Evolutionary conservation across 1,284 basidiomycete genomes (phyloP).

Genomic region (Ceratobasidium sp.): DNA sequence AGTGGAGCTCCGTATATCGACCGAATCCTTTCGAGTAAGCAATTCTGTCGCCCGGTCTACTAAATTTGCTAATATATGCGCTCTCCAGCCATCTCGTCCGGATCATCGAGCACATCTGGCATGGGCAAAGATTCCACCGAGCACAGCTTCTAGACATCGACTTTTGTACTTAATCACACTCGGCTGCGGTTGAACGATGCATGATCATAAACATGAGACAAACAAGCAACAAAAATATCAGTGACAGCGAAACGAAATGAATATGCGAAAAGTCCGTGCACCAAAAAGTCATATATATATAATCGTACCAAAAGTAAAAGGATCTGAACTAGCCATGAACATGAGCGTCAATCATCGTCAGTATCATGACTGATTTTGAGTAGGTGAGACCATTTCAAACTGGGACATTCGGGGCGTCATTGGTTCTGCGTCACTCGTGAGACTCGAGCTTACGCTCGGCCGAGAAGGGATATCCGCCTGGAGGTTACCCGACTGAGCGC

Average conservation of each 20-base stretch:
- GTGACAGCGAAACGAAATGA: conserved; percentile 14
- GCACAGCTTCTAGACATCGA: conserved; percentile 64
- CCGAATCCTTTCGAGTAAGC: conserved; percentile 67
- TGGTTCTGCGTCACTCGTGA: conserved; percentile 33
- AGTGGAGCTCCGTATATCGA: conserved; percentile 89
- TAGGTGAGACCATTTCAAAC: conserved; percentile 40
- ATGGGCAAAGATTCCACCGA: conserved; percentile 87
- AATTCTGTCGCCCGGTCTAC: conserved; percentile 41
- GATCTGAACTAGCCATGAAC: background rate
- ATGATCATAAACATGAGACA: conserved; percentile 30
- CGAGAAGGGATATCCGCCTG: conserved; percentile 23
- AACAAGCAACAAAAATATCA: conserved; percentile 9
- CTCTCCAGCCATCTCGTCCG: conserved; percentile 66
- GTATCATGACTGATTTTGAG: conserved; percentile 15
- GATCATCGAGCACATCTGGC: conserved; percentile 81
- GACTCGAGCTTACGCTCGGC: conserved; percentile 30
- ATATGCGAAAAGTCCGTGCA: conserved; percentile 22
- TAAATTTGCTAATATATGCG: conserved; percentile 41
- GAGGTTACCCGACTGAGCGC: background rate
- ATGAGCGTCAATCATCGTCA: background rate
- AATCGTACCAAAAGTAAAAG: conserved; percentile 15
- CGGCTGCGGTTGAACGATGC: conserved; percentile 3
- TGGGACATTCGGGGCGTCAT: conserved; percentile 40
- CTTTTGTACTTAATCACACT: background rate
- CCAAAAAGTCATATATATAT: background rate